Evolutionary conservation across 495 filamentous ascomycete species (phyloP).

Genomic region (Physcia stellaris): DNA sequence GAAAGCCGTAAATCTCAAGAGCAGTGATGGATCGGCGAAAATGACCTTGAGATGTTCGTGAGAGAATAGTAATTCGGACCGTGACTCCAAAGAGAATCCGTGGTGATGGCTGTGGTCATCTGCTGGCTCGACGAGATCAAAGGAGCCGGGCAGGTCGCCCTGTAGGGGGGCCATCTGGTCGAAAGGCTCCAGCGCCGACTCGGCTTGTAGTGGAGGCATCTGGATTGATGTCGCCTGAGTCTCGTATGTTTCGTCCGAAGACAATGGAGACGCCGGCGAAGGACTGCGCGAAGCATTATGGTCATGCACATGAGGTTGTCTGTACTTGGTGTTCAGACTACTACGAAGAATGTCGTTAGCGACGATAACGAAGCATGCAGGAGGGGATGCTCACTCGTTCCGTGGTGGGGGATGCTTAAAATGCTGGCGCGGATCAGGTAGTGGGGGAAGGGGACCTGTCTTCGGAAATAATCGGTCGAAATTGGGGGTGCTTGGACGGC

Average conservation of each 20-base stretch:
- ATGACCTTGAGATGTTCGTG: slow-evolving; percentile 43
- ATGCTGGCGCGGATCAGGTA: too few species aligned
- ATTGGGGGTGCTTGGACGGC: too few species aligned
- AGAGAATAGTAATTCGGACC: slow-evolving; percentile 53
- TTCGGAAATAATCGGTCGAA: too few species aligned
- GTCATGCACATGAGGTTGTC: slow-evolving; percentile 3
- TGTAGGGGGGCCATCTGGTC: slow-evolving; percentile 15
- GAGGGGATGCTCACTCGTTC: too few species aligned
- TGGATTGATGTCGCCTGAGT: slow-evolving; percentile 1
- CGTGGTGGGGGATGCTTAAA: too few species aligned
- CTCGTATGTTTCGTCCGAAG: slow-evolving; percentile 1
- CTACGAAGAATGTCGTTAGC: too few species aligned
- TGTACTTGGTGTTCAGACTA: too few species aligned
- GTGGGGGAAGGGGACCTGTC: too few species aligned
- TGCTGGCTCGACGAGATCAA: slow-evolving; percentile 15
- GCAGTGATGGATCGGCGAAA: slow-evolving; percentile 52
- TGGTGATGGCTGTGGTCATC: slow-evolving; percentile 8
- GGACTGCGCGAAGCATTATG: slow-evolving; percentile 10
- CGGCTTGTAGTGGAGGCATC: slow-evolving; percentile 14
- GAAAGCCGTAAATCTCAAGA: slow-evolving; percentile 50
- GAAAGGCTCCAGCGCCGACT: slow-evolving; percentile 11
- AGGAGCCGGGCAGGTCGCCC: slow-evolving; percentile 14
- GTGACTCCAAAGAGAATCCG: slow-evolving; percentile 36
- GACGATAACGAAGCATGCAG: too few species aligned
- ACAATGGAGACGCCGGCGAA: slow-evolving; percentile 8